Percentiles rank a stretch among this genome's conserved stretches.
phyloP scores from a whole-genome alignment of 257 asterid species.

The Solanum virginianum region DNA sequence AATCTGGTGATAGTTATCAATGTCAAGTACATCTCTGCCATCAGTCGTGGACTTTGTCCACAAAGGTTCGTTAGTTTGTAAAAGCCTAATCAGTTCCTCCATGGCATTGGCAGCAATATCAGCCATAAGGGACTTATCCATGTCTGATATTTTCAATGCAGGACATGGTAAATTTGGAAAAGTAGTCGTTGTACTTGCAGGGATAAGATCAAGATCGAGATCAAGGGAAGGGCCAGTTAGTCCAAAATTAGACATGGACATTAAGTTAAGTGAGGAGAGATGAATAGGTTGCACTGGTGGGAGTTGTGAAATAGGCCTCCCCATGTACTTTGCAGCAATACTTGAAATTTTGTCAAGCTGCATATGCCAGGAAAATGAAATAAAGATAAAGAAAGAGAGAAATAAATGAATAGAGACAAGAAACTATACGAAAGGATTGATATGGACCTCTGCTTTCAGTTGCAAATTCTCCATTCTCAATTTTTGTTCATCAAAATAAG shows the following conservation, averaged over 20 bases:
- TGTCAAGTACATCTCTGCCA: slow-evolving; percentile 53
- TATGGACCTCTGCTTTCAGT: slow-evolving; percentile 63
- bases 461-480: slow-evolving; percentile 65
- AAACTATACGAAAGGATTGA: neutral
- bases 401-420: neutral
- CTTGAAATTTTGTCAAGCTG: slow-evolving; percentile 87
- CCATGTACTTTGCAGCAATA: slow-evolving; percentile 89
- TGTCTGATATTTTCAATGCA: slow-evolving; percentile 42
- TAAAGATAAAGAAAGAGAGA: neutral
- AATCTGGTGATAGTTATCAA: slow-evolving; percentile 41
- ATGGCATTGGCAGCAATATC: slow-evolving; percentile 63
- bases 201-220: slow-evolving; percentile 80
- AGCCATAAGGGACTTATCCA: slow-evolving; percentile 82
- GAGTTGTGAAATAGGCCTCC: slow-evolving; percentile 86
- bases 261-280: slow-evolving; percentile 59
- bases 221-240: slow-evolving; percentile 63
- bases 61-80: slow-evolving; percentile 61
- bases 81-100: slow-evolving; percentile 66
- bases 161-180: slow-evolving; percentile 24
- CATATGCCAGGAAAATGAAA: neutral
- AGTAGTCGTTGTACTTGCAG: slow-evolving; percentile 31
- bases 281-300: slow-evolving; percentile 84
- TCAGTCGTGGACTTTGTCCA: slow-evolving; percentile 59
- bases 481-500: slow-evolving; percentile 72
- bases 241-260: slow-evolving; percentile 61